phyloP scores from a whole-genome alignment of 2,329 filamentous ascomycete species.

The Pseudogymnoascus sp. region DNA sequence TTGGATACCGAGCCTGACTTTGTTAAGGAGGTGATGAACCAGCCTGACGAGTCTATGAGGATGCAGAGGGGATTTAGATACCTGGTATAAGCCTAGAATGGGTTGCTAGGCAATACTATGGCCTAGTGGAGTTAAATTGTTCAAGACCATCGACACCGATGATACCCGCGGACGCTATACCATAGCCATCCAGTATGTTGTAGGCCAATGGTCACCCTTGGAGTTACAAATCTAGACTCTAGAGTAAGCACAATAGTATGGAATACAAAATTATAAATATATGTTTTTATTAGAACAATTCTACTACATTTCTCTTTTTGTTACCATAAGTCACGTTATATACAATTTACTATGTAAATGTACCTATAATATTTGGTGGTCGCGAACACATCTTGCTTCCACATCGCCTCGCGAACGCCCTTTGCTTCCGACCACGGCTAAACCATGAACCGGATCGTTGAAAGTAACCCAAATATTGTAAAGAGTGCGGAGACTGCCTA shows the following conservation, averaged over 20 bases:
- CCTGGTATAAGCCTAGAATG: constrained; percentile 30
- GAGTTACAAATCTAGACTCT: background rate
- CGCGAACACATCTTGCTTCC: no score
- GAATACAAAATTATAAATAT: background rate
- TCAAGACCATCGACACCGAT: background rate
- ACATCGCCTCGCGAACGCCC: no score
- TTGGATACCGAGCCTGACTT: constrained; percentile 35
- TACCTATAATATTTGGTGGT: no score
- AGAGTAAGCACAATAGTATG: constrained; percentile 1
- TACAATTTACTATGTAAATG: no score
- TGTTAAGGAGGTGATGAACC: constrained; percentile 36
- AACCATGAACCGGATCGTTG: background rate
- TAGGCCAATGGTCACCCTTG: background rate
- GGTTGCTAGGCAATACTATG: background rate
- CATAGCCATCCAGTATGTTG: background rate
- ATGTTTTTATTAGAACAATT: background rate
- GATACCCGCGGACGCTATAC: background rate
- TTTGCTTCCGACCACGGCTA: no score
- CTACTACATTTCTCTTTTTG: no score
- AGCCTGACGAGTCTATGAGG: constrained; percentile 38
- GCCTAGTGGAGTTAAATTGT: background rate
- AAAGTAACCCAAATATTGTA: background rate
- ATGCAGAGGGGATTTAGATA: constrained; percentile 45
- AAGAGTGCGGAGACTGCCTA: background rate
- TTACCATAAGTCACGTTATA: no score